These are phyloP conservation scores for Pleurotus pulmonarius DNA, from an alignment of 768 basidiomycete species.

Conservation along the genomic window DNA sequence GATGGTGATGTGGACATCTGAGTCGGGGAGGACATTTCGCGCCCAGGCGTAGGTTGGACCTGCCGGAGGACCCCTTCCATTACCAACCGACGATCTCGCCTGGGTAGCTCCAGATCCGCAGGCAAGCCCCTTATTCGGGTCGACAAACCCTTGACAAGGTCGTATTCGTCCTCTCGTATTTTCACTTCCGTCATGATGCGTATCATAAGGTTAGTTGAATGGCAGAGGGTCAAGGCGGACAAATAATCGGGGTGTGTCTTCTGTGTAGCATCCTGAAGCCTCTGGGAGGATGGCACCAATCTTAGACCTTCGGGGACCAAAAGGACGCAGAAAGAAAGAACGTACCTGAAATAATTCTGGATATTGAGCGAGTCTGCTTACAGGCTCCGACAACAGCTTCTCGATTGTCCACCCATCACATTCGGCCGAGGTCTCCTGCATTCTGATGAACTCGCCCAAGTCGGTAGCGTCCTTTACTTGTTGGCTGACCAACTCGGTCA, in stretches of 20 bases:
- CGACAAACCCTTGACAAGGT: slow-evolving; percentile 60
- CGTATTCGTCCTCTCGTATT: slow-evolving; percentile 81
- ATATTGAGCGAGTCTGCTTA: slow-evolving; percentile 68
- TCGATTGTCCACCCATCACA: slow-evolving; percentile 63
- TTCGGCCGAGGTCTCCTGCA: slow-evolving; percentile 55
- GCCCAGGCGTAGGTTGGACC: slow-evolving; percentile 27
- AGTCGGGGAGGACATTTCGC: not conserved
- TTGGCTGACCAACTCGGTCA: slow-evolving; percentile 47
- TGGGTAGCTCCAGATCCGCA: slow-evolving; percentile 49
- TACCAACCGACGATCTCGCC: slow-evolving; percentile 71
- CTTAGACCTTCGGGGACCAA: not conserved
- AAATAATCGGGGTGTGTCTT: slow-evolving; percentile 68
- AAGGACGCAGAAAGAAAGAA: slow-evolving; percentile 1
- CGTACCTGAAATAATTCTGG: slow-evolving; percentile 72
- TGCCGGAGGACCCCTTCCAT: slow-evolving; percentile 59
- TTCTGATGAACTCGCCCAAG: slow-evolving; percentile 80
- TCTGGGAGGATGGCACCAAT: slow-evolving; percentile 36
- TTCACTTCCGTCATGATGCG: slow-evolving; percentile 84
- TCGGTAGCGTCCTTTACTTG: slow-evolving; percentile 50
- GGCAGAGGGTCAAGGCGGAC: slow-evolving; percentile 58
- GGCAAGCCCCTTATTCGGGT: slow-evolving; percentile 59
- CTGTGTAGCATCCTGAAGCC: slow-evolving; percentile 66
- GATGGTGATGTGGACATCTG: not conserved
- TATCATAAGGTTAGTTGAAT: slow-evolving; percentile 68
- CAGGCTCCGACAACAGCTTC: slow-evolving; percentile 70